These are phyloP conservation scores for Fagus sylvatica DNA, from an alignment of 306 rosid genomes.

Conservation along the genomic window DNA sequence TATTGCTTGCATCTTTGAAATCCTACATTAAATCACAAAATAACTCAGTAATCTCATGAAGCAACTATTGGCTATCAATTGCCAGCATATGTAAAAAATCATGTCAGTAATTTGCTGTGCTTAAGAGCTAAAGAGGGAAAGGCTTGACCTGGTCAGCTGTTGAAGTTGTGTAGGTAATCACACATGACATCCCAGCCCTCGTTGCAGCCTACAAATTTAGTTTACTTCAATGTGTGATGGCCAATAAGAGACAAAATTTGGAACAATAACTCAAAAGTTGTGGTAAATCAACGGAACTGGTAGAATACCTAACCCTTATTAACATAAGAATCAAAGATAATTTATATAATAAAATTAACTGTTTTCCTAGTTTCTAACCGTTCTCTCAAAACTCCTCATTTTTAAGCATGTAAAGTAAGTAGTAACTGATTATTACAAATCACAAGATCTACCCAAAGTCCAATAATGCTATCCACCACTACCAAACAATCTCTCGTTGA, in stretches of 20 bases:
- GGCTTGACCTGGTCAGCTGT: conserved; percentile 77
- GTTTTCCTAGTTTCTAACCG: conserved; percentile 3
- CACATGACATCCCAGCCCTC: conserved; percentile 89
- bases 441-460: conserved; percentile 66
- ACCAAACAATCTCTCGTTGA: conserved; percentile 71
- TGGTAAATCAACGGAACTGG: not conserved
- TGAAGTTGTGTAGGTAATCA: conserved; percentile 79
- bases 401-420: conserved; percentile 3
- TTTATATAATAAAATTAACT: not conserved
- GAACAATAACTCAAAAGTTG: conserved; percentile 7
- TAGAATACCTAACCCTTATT: not conserved
- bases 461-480: conserved; percentile 91
- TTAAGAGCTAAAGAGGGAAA: conserved; percentile 5
- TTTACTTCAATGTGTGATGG: conserved; percentile 3
- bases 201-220: conserved; percentile 71
- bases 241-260: conserved; percentile 13
- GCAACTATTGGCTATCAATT: conserved; percentile 10
- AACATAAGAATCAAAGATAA: not conserved
- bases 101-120: conserved; percentile 6
- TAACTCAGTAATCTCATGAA: conserved; percentile 16
- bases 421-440: not conserved
- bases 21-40: conserved; percentile 46
- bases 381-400: conserved; percentile 1
- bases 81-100: not conserved
- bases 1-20: conserved; percentile 72